phyloP scores from a whole-genome alignment of 805 yeast genomes.

The Teunomyces lycoperdinae region DNA sequence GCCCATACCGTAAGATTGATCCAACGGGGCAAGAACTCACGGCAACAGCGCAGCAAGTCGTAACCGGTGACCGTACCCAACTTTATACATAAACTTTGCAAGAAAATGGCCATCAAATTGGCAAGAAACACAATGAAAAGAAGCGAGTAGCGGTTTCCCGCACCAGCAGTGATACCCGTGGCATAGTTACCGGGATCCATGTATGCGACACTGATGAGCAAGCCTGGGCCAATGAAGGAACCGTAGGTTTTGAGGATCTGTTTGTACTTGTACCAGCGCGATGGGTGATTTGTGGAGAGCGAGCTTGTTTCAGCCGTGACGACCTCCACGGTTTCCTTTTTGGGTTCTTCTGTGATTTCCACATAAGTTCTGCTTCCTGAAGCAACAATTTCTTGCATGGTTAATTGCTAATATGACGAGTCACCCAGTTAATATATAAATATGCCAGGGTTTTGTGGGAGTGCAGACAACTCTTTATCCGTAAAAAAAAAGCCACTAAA shows the following conservation, averaged over 20 bases:
- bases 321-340: not conserved
- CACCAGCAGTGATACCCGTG: conserved; percentile 48
- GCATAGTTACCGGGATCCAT: conserved; percentile 56
- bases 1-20: conserved; percentile 38
- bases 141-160: conserved; percentile 40
- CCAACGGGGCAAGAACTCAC: conserved; percentile 39
- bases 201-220: conserved; percentile 48
- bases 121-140: conserved; percentile 43
- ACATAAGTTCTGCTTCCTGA: not conserved
- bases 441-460: not conserved
- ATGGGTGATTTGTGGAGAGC: not conserved
- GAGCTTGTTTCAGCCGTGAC: not conserved
- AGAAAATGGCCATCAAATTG: conserved; percentile 44
- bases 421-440: not conserved
- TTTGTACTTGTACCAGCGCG: not conserved
- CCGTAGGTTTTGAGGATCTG: conserved; percentile 30
- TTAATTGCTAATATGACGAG: not conserved
- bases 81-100: conserved; percentile 44
- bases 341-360: not conserved
- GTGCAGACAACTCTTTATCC: too few species aligned
- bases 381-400: not conserved
- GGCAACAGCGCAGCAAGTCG: conserved; percentile 45
- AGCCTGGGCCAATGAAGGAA: conserved; percentile 46
- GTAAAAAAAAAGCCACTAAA: not conserved
- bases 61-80: conserved; percentile 50